phyloP scores from a whole-genome alignment of 164 flowering plant species.

The Magnolia kwangsiensis region DNA sequence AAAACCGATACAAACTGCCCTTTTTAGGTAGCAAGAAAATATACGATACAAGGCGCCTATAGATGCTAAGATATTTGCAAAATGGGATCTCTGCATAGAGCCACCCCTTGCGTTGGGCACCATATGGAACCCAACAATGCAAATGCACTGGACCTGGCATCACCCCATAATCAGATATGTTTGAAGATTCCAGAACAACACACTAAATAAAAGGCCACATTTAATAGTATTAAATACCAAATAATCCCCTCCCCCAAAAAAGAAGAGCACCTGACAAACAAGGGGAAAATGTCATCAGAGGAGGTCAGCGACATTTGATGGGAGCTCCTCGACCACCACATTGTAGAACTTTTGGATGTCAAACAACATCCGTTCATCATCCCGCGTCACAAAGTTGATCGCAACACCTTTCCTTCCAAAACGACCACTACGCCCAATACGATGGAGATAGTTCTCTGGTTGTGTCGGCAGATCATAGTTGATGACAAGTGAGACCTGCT shows the following conservation, averaged over 20 bases:
- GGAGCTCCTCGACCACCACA: conserved; percentile 75
- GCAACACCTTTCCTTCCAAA: conserved; percentile 92
- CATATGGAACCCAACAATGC: neutral
- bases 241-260: too few species aligned
- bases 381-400: conserved; percentile 70
- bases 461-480: conserved; percentile 85
- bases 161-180: neutral
- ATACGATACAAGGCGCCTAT: neutral
- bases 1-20: neutral
- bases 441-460: conserved; percentile 85
- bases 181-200: neutral
- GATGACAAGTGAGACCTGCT: conserved; percentile 79
- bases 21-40: neutral
- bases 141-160: neutral
- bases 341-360: conserved; percentile 82
- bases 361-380: conserved; percentile 73
- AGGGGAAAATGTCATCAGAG: conserved; percentile 31
- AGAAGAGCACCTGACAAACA: neutral
- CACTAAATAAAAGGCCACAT: neutral
- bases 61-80: neutral
- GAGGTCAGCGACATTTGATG: conserved; percentile 73
- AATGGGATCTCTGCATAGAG: neutral
- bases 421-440: conserved; percentile 85
- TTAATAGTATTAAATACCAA: neutral
- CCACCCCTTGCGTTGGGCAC: neutral